These are phyloP conservation scores for Heliamphora pulchella DNA, from an alignment of 179 eudicot genomes.

Conservation along the genomic window DNA sequence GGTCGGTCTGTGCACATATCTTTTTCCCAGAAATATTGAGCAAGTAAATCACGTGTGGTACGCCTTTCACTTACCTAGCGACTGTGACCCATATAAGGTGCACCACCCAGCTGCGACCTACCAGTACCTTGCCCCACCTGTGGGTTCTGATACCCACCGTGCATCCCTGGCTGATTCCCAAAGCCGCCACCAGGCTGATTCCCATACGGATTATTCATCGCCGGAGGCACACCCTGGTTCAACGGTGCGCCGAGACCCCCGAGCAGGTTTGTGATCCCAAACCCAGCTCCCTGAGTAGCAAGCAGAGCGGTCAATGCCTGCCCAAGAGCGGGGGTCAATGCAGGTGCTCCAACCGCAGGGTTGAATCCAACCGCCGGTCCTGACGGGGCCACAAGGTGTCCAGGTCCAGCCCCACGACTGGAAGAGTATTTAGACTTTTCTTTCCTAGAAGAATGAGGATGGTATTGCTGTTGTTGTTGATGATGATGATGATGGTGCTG, in stretches of 20 bases:
- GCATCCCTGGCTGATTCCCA: conserved; percentile 34
- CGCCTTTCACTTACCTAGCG: conserved; percentile 30
- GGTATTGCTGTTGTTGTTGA: conserved; percentile 24
- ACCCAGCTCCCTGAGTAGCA: conserved; percentile 47
- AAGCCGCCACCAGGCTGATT: conserved; percentile 37
- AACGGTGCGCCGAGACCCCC: conserved; percentile 39
- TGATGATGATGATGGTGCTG: conserved; percentile 22
- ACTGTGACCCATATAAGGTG: conserved; percentile 43
- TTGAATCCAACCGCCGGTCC: conserved; percentile 30
- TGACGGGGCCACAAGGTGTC: conserved; percentile 41
- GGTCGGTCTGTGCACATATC: too few species aligned
- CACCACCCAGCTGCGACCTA: conserved; percentile 37
- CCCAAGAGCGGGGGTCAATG: conserved; percentile 34
- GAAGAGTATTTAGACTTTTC: conserved; percentile 29
- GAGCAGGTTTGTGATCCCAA: conserved; percentile 42
- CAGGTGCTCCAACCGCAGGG: conserved; percentile 30
- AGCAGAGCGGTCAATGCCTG: conserved; percentile 48
- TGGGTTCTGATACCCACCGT: conserved; percentile 30
- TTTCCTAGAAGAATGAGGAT: conserved; percentile 32
- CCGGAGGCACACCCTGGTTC: conserved; percentile 30
- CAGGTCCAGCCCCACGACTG: conserved; percentile 23
- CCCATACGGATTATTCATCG: conserved; percentile 35
- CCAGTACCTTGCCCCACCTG: conserved; percentile 48
- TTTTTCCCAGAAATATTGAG: too few species aligned
- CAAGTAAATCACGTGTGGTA: too few species aligned